phyloP scores from a whole-genome alignment of 768 basidiomycete genomes.

The Dioszegia hungarica region DNA sequence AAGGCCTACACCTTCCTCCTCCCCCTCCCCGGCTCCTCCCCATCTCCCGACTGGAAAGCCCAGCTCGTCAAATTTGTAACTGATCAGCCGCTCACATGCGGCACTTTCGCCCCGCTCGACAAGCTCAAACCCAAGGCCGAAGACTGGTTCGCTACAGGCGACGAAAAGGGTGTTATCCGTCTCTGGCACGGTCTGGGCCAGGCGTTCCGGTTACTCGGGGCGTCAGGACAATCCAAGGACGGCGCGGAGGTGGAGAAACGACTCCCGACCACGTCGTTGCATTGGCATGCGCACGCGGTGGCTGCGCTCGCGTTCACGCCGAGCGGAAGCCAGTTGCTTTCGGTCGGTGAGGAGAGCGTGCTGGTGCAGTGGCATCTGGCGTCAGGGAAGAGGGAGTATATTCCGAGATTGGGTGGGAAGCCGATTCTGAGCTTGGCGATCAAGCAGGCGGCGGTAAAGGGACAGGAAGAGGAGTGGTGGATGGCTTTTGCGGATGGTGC shows the following conservation, averaged over 20 bases:
- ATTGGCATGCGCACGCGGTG: conserved; percentile 97
- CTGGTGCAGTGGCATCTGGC: conserved; percentile 96
- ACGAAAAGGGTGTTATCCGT: conserved; percentile 73
- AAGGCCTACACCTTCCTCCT: conserved; percentile 46
- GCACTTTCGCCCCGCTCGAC: conserved; percentile 78
- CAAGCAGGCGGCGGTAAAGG: conserved; percentile 50
- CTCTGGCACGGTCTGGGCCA: conserved; percentile 89
- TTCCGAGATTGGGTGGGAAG: conserved; percentile 84
- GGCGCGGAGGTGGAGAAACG: conserved; percentile 53
- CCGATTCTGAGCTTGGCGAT: conserved; percentile 60
- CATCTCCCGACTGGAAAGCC: conserved; percentile 13
- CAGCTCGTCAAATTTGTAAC: conserved; percentile 65
- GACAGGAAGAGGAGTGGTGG: conserved; percentile 75
- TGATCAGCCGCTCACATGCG: conserved; percentile 71
- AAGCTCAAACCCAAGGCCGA: conserved; percentile 46
- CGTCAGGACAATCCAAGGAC: background rate
- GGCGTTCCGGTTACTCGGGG: conserved; percentile 23
- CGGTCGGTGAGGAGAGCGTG: conserved; percentile 91
- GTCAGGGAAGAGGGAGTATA: conserved; percentile 80
- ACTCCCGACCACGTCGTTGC: conserved; percentile 76
- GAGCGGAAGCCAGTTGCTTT: conserved; percentile 86
- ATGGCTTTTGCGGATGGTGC: conserved; percentile 76
- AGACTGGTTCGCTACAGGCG: conserved; percentile 94
- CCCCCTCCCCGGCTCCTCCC: conserved; percentile 1
- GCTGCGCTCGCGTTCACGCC: conserved; percentile 77